A percentile compares a stretch with the other conserved stretches of the same genome.
Evolutionary conservation across 1,284 basidiomycete species (phyloP).

Genomic region (Cutaneotrichosporon sp.): DNA sequence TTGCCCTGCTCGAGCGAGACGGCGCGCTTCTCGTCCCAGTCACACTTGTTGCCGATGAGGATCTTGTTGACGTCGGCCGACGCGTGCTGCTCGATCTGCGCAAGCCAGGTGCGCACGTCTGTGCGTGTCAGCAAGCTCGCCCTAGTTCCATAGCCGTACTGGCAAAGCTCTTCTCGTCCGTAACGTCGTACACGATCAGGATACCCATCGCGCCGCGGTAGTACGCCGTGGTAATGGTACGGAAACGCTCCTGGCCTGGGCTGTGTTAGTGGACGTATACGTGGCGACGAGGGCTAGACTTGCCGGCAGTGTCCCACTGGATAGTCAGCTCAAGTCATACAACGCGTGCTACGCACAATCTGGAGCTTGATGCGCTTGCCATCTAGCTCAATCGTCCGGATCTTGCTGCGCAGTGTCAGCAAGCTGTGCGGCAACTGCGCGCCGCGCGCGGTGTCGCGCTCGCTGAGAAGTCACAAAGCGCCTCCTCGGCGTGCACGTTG

Average conservation of each 20-base stretch:
- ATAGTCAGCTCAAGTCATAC: neutral
- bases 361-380: constrained; percentile 99
- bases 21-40: constrained; percentile 94
- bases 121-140: neutral
- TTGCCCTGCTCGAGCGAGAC: constrained; percentile 67
- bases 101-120: constrained; percentile 99
- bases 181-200: constrained; percentile 96
- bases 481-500: no score
- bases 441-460: neutral
- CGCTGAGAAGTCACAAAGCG: neutral
- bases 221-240: constrained; percentile 99
- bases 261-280: neutral
- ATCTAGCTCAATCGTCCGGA: constrained; percentile 97
- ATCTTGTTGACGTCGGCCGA: constrained; percentile 99
- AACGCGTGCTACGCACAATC: constrained; percentile 63
- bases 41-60: constrained; percentile 97
- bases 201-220: constrained; percentile 99
- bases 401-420: constrained; percentile 48
- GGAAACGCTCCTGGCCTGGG: constrained; percentile 89
- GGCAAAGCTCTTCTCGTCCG: constrained; percentile 95
- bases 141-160: constrained; percentile 57
- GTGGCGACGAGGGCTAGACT: constrained; percentile 3
- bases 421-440: neutral
- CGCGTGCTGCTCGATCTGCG: constrained; percentile 98
- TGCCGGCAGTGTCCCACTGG: constrained; percentile 94